Evolutionary conservation across 148 eudicot genomes (phyloP).

Genomic region (Persicaria maculosa): DNA sequence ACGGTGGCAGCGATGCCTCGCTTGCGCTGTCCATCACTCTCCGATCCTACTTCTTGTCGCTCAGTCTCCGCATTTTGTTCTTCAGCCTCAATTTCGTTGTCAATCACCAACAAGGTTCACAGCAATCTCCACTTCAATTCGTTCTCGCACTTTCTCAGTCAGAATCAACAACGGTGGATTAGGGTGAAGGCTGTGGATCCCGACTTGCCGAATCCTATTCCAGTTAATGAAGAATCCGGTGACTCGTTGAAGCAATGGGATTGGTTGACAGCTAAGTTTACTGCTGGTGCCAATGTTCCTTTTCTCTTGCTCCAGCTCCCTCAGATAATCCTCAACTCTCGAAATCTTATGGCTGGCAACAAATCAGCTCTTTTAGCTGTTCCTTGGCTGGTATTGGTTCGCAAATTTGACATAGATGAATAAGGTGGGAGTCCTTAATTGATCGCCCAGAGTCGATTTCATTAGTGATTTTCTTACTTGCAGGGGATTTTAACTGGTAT

Average conservation of each 20-base stretch:
- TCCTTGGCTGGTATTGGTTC: slow-evolving; percentile 78
- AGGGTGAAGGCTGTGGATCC: slow-evolving; percentile 29
- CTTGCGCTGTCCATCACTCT: background rate
- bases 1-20: background rate
- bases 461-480: background rate
- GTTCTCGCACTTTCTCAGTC: slow-evolving; percentile 3
- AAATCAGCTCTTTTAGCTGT: slow-evolving; percentile 69
- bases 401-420: background rate
- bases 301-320: slow-evolving; percentile 87
- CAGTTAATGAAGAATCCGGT: slow-evolving; percentile 11
- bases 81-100: background rate
- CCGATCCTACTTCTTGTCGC: background rate
- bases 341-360: slow-evolving; percentile 76
- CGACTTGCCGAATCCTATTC: slow-evolving; percentile 31
- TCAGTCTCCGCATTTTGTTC: background rate
- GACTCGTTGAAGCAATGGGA: slow-evolving; percentile 68
- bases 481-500: slow-evolving; percentile 93
- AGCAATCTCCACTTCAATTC: background rate
- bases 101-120: slow-evolving; percentile 10
- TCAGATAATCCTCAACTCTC: slow-evolving; percentile 82
- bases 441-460: background rate
- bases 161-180: slow-evolving; percentile 10
- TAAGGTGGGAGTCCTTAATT: background rate
- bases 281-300: slow-evolving; percentile 82
- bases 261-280: slow-evolving; percentile 67